A percentile compares a stretch with the other conserved stretches of the same genome.
phyloP scores from a whole-genome alignment of 73 alveolate genomes.

The Tetrahymena elliotti region DNA sequence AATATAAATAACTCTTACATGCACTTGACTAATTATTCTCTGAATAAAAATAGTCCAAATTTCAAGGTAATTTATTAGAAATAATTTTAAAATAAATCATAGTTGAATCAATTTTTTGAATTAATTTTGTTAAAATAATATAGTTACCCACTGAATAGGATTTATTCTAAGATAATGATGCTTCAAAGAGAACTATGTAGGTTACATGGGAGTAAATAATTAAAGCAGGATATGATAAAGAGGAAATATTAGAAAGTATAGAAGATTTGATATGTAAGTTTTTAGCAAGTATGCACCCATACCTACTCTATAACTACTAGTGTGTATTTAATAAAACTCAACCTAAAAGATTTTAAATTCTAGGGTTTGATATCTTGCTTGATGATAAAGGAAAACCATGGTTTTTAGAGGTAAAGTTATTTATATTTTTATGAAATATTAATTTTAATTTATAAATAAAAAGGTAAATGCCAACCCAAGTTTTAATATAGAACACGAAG shows the following conservation, averaged over 20 bases:
- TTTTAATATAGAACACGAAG: constrained; percentile 58
- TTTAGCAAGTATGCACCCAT: constrained; percentile 34
- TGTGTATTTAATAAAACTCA: constrained; percentile 17
- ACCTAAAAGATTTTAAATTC: constrained; percentile 65
- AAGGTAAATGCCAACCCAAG: constrained; percentile 71
- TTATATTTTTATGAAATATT: background rate
- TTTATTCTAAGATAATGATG: constrained; percentile 45
- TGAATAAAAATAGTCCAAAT: constrained; percentile 64
- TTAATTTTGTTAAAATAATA: background rate
- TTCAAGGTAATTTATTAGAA: constrained; percentile 49
- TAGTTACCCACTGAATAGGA: constrained; percentile 39
- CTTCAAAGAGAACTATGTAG: constrained; percentile 65
- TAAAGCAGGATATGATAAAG: constrained; percentile 40
- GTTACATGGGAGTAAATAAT: constrained; percentile 32
- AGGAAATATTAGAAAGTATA: constrained; percentile 38
- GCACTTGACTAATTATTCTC: constrained; percentile 86
- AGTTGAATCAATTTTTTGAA: background rate
- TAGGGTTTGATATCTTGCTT: constrained; percentile 77
- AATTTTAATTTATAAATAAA: background rate
- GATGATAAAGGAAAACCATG: constrained; percentile 68
- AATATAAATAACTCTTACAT: constrained; percentile 56
- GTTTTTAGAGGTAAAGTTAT: constrained; percentile 58
- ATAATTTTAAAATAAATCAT: no score
- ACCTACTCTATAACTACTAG: background rate
- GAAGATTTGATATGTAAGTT: constrained; percentile 22